phyloP scores from a whole-genome alignment of 176 grass and related monocot genomes.

The Urochloa ruziziensis region DNA sequence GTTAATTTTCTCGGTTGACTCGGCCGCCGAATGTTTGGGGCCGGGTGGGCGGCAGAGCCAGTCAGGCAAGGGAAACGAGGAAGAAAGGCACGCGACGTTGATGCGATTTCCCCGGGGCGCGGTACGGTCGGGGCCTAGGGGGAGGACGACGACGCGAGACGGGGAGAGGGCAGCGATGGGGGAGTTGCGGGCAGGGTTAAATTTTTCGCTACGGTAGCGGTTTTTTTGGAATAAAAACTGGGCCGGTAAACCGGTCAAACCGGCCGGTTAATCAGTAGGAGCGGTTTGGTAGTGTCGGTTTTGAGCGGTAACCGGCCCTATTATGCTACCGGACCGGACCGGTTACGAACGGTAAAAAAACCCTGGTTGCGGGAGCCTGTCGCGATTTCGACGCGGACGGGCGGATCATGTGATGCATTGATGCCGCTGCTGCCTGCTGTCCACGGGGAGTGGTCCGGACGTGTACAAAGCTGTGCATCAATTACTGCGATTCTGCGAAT shows the following conservation, averaged over 20 bases:
- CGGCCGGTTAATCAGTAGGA: too few relatives aligned
- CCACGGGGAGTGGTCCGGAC: neutral
- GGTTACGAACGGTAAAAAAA: too few relatives aligned
- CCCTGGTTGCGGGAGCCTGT: neutral
- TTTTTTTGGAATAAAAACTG: too few relatives aligned
- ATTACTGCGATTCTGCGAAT: neutral
- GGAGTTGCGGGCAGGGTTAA: neutral
- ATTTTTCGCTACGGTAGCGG: too few relatives aligned
- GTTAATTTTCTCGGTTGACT: slow-evolving; percentile 23
- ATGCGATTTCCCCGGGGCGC: neutral
- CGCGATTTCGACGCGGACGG: neutral
- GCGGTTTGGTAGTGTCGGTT: too few relatives aligned
- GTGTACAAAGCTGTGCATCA: neutral
- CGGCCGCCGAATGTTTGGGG: slow-evolving; percentile 19
- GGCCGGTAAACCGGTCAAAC: too few relatives aligned
- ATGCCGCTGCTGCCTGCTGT: neutral
- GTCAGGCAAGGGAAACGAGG: neutral
- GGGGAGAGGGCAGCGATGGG: neutral
- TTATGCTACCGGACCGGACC: too few relatives aligned
- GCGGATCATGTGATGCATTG: neutral
- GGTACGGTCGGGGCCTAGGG: neutral
- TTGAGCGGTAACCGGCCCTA: too few relatives aligned
- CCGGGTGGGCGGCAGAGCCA: neutral
- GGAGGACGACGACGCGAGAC: neutral
- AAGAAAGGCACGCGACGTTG: neutral